Base-by-base conservation (phyloP, 2,329 filamentous ascomycete genomes). In the Penicillium corylophilum region DNA sequence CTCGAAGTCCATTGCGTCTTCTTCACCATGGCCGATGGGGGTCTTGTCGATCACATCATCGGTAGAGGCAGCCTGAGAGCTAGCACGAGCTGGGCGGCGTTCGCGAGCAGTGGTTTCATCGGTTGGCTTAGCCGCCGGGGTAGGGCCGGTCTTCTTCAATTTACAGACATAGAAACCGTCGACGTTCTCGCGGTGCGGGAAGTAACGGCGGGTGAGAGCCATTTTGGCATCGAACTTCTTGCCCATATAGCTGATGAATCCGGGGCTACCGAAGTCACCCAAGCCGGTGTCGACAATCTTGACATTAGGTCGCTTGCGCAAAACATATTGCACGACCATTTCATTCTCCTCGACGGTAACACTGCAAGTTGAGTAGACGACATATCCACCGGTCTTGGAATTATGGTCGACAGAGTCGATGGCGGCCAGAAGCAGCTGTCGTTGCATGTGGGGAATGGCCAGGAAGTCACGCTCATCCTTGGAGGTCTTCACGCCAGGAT, bases 81-180 rank as follows among this genome's bases (percentile, higher is more conserved):
- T 53, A 20, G 62, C 49, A 40, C 57, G 62, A 44, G 59, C 45
- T 8, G 57, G 41, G 28, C 59, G 41, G 33, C 59, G 57, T 36
- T 54, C 38, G 1, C 53, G 56, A 24, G 62, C 64, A 2, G 70
- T 66, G 22, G 62, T 49, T 9, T 57, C 62, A 3, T 63, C 63
- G 9, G 57, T 46, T 20, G 64, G 42, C 53, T 65, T 65, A 29
- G 59, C 48, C 24, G 60, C 48, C 31, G 89, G 86, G 36, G 88
- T 89, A 3, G 90, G 88, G 0, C 85, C 93, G 15, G 84, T 84
- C 81, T 99, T 99, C 75, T 95, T 92, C 76, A 99, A 88, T 74
- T 99, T 99, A 66, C 91, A 90, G 55, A 99, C 94, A 71, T 91
- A 99, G 85, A 99, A 99, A 59, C 94, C 94, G 71, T 97, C 94